A percentile compares a stretch with the other conserved stretches of the same genome.
phyloP scores from a whole-genome alignment of 768 basidiomycete genomes.

The Chalciporus pseudorubinellus region DNA sequence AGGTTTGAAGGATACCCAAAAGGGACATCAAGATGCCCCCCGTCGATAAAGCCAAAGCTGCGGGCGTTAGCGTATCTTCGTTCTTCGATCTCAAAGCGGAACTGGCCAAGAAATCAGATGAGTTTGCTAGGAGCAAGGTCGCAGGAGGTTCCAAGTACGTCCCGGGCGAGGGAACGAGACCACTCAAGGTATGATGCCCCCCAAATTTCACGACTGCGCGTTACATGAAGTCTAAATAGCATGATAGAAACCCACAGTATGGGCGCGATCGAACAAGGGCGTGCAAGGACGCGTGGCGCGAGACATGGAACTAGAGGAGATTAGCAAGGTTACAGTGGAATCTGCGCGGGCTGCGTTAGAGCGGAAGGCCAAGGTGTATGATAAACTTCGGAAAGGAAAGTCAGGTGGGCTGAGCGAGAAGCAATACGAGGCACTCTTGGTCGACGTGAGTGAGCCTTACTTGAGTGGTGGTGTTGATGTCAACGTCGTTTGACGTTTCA shows the following conservation, averaged over 20 bases:
- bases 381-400: conserved; percentile 74
- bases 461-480: neutral
- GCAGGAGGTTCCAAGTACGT: conserved; percentile 49
- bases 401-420: conserved; percentile 73
- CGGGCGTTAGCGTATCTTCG: conserved; percentile 68
- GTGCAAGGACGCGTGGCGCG: conserved; percentile 59
- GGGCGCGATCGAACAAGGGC: conserved; percentile 76
- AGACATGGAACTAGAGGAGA: conserved; percentile 68
- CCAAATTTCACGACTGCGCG: neutral
- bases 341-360: conserved; percentile 69
- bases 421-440: conserved; percentile 68
- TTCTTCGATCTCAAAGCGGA: conserved; percentile 80
- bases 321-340: conserved; percentile 70
- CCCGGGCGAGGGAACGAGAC: conserved; percentile 60
- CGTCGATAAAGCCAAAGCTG: conserved; percentile 56
- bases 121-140: conserved; percentile 63
- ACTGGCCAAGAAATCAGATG: conserved; percentile 48
- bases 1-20: conserved; percentile 3
- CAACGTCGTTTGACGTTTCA: conserved; percentile 22
- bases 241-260: conserved; percentile 69
- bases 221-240: neutral
- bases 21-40: conserved; percentile 40
- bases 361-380: conserved; percentile 77
- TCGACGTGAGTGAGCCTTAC: conserved; percentile 59
- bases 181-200: conserved; percentile 58